These are phyloP conservation scores for Linnemannia schmuckeri DNA, from an alignment of 192 early-diverging fungal species.

Conservation along the genomic window DNA sequence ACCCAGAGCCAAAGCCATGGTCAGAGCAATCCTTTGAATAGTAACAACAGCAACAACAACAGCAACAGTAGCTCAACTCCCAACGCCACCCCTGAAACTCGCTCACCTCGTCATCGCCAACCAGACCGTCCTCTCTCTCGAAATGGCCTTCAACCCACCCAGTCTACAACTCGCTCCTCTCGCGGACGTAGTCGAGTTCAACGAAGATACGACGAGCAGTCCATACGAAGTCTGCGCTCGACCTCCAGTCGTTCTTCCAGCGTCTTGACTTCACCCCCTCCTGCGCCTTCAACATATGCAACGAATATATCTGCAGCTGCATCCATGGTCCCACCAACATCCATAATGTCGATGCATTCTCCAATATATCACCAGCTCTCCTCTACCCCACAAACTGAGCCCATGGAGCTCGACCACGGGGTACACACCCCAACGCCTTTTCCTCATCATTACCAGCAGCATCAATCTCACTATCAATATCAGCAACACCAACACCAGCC, in stretches of 20 bases:
- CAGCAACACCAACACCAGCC: background rate
- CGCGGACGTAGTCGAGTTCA: conserved; percentile 27
- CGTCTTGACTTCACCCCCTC: conserved; percentile 11
- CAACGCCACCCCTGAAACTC: conserved; percentile 15
- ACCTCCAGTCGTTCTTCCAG: conserved; percentile 29
- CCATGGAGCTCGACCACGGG: conserved; percentile 3
- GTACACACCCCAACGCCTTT: background rate
- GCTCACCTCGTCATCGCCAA: conserved; percentile 1
- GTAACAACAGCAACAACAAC: background rate
- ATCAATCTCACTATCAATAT: background rate
- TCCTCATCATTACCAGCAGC: background rate
- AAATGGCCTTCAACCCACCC: background rate
- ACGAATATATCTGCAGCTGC: background rate
- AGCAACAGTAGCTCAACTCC: background rate
- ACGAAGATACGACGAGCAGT: conserved; percentile 31
- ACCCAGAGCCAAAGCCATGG: background rate
- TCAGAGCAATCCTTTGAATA: background rate
- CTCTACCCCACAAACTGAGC: background rate
- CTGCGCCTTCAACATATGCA: conserved; percentile 12
- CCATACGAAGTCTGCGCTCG: conserved; percentile 24
- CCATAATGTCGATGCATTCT: background rate
- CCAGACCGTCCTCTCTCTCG: conserved; percentile 7
- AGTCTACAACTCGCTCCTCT: conserved; percentile 6
- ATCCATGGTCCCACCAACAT: background rate
- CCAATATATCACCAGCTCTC: background rate